Base-by-base conservation (phyloP, 345 rosid genomes). In the Salix udensis region DNA sequence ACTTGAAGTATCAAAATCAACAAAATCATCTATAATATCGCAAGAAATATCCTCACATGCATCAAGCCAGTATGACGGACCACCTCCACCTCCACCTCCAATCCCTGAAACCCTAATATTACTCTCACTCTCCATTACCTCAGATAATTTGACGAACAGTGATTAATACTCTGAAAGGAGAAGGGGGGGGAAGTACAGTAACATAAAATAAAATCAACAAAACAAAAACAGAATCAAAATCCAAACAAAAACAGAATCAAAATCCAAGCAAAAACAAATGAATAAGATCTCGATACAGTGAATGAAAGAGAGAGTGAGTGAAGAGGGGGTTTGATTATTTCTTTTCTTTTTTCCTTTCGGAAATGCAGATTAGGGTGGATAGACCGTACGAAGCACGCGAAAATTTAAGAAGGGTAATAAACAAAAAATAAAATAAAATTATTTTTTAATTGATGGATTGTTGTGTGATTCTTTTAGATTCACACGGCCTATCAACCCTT, bases 51-150 rank as follows among this genome's bases (percentile, higher is more conserved):
- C 98, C 80, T 93, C 99, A 36, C 94, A 91, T 31, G 97, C 97
- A 84, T 93, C 98, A 42, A 96, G 82, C 99, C 99, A 96, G 86
- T 96, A 96, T 21, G 99, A 95, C 21, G 90, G 82, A 71, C 83
- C 88, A 30, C 66, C 71, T 11, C 80, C 88, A 46, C 65, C 12
- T 13, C 48, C 76, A 10, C 65, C 87, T 9, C n/a, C 80, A 23
- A 61, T 48, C 26, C 68, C 86, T 23, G 84, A 76, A 83, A 74
- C 87, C 86, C 80, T 85, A 3, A 15, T 15, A 46, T 46, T 46
- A 88, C 39, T 62, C 73, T 75, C 92, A 55, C 76, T 88, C 82
- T 81, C 97, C 90, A 89, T 88, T 73, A 69, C 50, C 65, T 70
- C 77, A 53, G 52, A 50, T 13, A 44, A 26, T 13, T 26, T 24